Conservation (phyloP, 306 rosid genomes). For the Cicer cuneatum region DNA sequence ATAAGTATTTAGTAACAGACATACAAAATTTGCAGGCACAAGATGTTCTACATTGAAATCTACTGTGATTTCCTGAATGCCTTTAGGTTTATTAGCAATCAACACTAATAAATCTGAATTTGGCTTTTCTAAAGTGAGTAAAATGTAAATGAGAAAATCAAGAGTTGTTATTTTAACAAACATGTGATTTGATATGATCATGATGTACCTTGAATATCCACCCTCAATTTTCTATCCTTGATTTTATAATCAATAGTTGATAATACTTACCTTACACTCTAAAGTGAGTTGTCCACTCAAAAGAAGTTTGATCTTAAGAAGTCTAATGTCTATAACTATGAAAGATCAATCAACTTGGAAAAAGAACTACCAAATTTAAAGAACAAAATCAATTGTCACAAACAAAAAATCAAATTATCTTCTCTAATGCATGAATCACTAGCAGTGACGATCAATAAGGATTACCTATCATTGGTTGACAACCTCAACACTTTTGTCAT, state of each 20-base stretch:
- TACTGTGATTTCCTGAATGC: neutral
- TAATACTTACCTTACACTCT: too few relatives aligned
- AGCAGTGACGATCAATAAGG: neutral
- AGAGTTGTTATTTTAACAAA: too few relatives aligned
- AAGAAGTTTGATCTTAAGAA: neutral
- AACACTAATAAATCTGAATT: neutral
- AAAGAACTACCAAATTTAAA: constrained; percentile 20
- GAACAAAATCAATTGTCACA: neutral
- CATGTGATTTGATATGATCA: too few relatives aligned
- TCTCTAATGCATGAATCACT: constrained; percentile 24
- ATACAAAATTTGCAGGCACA: constrained; percentile 16
- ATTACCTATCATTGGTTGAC: constrained; percentile 73
- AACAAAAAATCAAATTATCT: neutral
- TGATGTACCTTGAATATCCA: too few relatives aligned
- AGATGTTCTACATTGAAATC: constrained; percentile 27
- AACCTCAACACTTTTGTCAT: constrained; percentile 90
- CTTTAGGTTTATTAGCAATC: neutral
- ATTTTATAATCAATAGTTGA: too few relatives aligned
- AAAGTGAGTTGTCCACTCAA: too few relatives aligned
- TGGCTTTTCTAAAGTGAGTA: too few relatives aligned
- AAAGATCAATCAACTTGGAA: constrained; percentile 24
- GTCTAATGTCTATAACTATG: neutral
- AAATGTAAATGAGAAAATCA: too few relatives aligned
- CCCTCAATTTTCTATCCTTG: too few relatives aligned
- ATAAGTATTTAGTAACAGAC: neutral